Conservation (phyloP, 1,139 yeast genomes). For the Suhomyces choctaworum region DNA sequence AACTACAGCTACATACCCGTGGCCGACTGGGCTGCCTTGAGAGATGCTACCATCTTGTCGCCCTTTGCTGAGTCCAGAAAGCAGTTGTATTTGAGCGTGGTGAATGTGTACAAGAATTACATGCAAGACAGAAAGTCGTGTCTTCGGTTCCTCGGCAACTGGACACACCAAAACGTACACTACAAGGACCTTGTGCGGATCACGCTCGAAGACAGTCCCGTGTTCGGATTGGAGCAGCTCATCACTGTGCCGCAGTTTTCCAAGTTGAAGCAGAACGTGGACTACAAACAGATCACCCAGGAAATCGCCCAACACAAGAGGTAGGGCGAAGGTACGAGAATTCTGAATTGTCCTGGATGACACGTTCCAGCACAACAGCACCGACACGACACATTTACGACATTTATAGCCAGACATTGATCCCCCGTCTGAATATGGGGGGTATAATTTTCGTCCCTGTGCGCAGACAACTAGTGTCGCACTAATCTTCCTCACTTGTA, state of each 20-base stretch:
- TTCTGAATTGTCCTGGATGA: too few species aligned
- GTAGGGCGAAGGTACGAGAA: neutral
- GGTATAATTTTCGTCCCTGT: too few species aligned
- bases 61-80: constrained; percentile 45
- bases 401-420: too few species aligned
- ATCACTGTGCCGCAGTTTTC: constrained; percentile 28
- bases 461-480: too few species aligned
- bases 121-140: constrained; percentile 42
- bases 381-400: too few species aligned
- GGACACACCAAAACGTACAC: constrained; percentile 31
- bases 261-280: constrained; percentile 30
- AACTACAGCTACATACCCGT: constrained; percentile 66
- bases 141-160: constrained; percentile 33
- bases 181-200: constrained; percentile 24
- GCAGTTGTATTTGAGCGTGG: constrained; percentile 57
- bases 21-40: constrained; percentile 86
- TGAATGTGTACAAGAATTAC: constrained; percentile 50
- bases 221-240: constrained; percentile 22
- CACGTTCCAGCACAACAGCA: too few species aligned
- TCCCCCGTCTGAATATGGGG: too few species aligned
- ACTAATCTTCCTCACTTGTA: too few species aligned
- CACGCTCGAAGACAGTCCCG: constrained; percentile 21
- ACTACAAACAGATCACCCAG: constrained; percentile 27
- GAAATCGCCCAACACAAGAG: constrained; percentile 16
- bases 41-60: constrained; percentile 71